Evolutionary conservation across 2,329 filamentous ascomycete genomes (phyloP).

Genomic region (Trichoderma aggressivum): DNA sequence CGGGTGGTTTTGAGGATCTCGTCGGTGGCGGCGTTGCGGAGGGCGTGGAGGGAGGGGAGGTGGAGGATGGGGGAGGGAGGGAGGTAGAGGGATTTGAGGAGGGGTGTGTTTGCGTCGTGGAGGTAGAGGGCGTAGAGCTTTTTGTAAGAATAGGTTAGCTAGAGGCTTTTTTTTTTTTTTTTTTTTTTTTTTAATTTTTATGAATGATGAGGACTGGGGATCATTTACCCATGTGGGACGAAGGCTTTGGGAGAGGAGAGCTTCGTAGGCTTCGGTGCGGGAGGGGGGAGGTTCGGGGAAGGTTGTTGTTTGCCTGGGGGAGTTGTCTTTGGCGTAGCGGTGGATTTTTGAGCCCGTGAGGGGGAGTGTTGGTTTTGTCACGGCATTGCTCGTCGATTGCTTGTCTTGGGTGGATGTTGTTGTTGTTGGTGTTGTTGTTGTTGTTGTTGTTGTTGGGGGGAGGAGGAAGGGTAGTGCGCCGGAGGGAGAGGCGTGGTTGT

Average conservation of each 20-base stretch:
- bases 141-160: neutral
- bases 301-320: slow-evolving; percentile 35
- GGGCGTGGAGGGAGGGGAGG: slow-evolving; percentile 58
- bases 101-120: slow-evolving; percentile 60
- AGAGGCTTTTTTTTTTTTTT: neutral
- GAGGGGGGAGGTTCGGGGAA: slow-evolving; percentile 48
- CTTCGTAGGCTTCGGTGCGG: slow-evolving; percentile 70
- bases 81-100: slow-evolving; percentile 72
- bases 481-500: slow-evolving; percentile 88
- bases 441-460: slow-evolving; percentile 38
- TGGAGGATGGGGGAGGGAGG: slow-evolving; percentile 62
- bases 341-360: slow-evolving; percentile 56
- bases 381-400: slow-evolving; percentile 20
- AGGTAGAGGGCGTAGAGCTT: slow-evolving; percentile 82
- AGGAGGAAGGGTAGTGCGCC: slow-evolving; percentile 87
- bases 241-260: slow-evolving; percentile 73
- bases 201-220: neutral
- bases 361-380: slow-evolving; percentile 39
- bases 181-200: too few species aligned
- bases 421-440: too few species aligned
- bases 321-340: slow-evolving; percentile 59
- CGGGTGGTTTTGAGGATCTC: slow-evolving; percentile 66
- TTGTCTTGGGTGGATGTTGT: neutral
- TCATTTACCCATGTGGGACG: slow-evolving; percentile 75
- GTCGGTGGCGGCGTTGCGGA: slow-evolving; percentile 68